phyloP scores from a whole-genome alignment of 2,329 filamentous ascomycete species.

The Mycosphaerella arachidis region DNA sequence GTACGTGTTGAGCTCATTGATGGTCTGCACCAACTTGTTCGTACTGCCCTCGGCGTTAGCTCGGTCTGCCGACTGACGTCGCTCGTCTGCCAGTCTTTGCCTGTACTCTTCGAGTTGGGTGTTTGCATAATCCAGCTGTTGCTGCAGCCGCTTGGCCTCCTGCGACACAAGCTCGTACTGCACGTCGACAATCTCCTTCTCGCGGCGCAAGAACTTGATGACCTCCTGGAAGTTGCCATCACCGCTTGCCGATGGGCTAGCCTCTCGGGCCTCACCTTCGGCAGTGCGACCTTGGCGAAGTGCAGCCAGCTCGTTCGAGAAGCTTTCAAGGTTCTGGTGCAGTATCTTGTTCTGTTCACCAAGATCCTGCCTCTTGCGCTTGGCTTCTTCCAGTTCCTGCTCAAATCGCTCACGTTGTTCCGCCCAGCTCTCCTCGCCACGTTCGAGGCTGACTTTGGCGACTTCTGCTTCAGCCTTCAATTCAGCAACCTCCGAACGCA shows the following conservation, averaged over 20 bases:
- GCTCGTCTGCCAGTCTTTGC: constrained; percentile 86
- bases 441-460: constrained; percentile 69
- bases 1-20: constrained; percentile 93
- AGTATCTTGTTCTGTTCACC: constrained; percentile 86
- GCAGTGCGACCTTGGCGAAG: constrained; percentile 70
- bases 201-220: constrained; percentile 82
- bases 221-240: constrained; percentile 78
- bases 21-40: constrained; percentile 86
- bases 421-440: constrained; percentile 83
- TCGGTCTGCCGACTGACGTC: constrained; percentile 67
- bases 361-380: constrained; percentile 74
- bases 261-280: constrained; percentile 49
- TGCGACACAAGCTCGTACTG: constrained; percentile 86
- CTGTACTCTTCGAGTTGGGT: constrained; percentile 83
- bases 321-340: constrained; percentile 80
- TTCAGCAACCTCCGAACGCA: constrained; percentile 73
- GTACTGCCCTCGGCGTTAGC: constrained; percentile 72
- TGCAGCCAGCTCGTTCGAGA: constrained; percentile 68
- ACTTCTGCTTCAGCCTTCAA: constrained; percentile 79
- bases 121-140: constrained; percentile 83
- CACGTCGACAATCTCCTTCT: constrained; percentile 98
- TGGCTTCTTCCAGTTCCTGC: constrained; percentile 74
- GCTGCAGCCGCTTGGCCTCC: constrained; percentile 81
- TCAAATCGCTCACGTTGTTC: constrained; percentile 77
- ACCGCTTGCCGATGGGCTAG: constrained; percentile 12